phyloP scores from a whole-genome alignment of 306 rosid species.

The Leucaena leucocephala region DNA sequence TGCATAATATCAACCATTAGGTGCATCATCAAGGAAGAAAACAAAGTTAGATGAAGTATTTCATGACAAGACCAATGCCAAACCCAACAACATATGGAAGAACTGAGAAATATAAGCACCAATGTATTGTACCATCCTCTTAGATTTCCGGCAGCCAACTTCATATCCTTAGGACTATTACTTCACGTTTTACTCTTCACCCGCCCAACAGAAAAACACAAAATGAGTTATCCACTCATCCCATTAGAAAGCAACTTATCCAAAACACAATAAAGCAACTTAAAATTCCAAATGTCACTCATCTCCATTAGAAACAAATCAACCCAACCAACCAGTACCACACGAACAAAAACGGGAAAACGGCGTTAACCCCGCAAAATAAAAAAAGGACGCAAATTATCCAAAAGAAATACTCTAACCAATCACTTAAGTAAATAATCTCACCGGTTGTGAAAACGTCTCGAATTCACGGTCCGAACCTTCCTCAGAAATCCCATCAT shows the following conservation, averaged over 20 bases:
- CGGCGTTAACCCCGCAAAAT: neutral
- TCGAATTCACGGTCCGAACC: conserved; percentile 58
- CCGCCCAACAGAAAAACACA: neutral
- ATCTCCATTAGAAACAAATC: conserved; percentile 1
- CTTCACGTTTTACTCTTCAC: neutral
- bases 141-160: neutral
- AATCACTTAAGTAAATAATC: neutral
- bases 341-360: neutral
- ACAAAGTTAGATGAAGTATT: neutral
- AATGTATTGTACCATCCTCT: conserved; percentile 6
- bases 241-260: no score
- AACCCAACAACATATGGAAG: neutral
- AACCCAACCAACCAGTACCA: neutral
- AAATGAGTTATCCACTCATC: neutral
- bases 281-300: neutral
- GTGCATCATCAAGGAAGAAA: neutral
- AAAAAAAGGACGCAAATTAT: neutral
- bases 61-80: neutral
- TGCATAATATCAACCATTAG: neutral
- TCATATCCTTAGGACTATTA: neutral
- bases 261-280: neutral
- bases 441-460: conserved; percentile 46
- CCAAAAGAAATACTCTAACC: neutral
- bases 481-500: conserved; percentile 53
- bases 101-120: neutral